Percentiles rank a stretch among this genome's conserved stretches.
These are phyloP conservation scores for Xylaria curta DNA, from an alignment of 495 filamentous ascomycete genomes.

Conservation along the genomic window DNA sequence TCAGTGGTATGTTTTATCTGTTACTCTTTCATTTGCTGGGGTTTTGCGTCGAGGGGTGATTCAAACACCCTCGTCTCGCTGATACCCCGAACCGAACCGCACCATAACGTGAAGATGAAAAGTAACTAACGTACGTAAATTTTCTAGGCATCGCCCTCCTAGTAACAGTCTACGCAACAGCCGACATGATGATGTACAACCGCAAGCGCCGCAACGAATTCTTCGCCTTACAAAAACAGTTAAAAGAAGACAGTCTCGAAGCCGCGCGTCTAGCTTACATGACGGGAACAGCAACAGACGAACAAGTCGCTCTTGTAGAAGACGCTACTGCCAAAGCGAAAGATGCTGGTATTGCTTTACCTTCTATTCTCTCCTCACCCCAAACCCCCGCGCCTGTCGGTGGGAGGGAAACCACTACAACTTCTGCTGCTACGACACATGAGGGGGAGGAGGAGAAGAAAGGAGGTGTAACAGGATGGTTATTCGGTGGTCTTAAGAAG, in stretches of 20 bases:
- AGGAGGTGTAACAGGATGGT: conserved; percentile 43
- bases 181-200: conserved; percentile 89
- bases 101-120: neutral
- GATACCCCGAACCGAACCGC: neutral
- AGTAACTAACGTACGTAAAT: neutral
- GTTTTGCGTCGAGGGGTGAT: too few species aligned
- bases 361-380: conserved; percentile 40
- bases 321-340: conserved; percentile 45
- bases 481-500: conserved; percentile 60
- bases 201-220: conserved; percentile 70
- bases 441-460: neutral
- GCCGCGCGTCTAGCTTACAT: conserved; percentile 66
- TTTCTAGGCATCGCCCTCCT: conserved; percentile 71
- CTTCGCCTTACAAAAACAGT: conserved; percentile 64
- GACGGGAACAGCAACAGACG: conserved; percentile 66
- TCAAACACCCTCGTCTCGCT: neutral
- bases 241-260: conserved; percentile 59
- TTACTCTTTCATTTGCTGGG: neutral
- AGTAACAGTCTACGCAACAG: conserved; percentile 78
- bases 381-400: conserved; percentile 6
- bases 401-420: neutral
- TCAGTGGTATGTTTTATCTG: conserved; percentile 67
- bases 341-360: conserved; percentile 44
- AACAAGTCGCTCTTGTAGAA: conserved; percentile 58
- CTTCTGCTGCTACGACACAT: neutral